Base-by-base conservation (phyloP, 208 protist genomes). In the Leishmania arabica region DNA sequence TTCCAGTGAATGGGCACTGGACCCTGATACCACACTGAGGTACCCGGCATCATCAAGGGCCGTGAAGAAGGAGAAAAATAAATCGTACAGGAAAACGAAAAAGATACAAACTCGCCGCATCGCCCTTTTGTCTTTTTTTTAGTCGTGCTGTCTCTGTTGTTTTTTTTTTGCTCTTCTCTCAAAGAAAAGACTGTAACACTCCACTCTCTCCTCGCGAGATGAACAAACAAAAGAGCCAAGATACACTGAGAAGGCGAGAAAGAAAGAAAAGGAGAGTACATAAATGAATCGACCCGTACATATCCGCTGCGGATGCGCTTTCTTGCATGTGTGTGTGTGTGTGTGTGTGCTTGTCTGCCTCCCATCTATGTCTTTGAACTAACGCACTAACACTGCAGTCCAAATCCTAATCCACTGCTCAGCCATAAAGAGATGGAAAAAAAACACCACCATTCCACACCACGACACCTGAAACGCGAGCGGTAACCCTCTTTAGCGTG, bases 1-100 rank as follows among this genome's bases (percentile, higher is more conserved):
- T 11, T n/a, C 60, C 60, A 37, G 24, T 4, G 60, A 40, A 21
- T 66, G 60, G n/a, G 60, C 8, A 66, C 60, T 66, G n/a, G 13
- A n/a, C n/a, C n/a, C n/a, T 66, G 60, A 37, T 66, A 66, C 9
- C 60, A 40, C 31, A n/a, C n/a, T 31, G 60, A 37, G 60, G 31
- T 66, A n/a, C 11, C n/a, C 60, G 60, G 60, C n/a, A 66, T 31
- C 58, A 31, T 19, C 60, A 66, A n/a, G 31, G 27, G 60, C 60
- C 60, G 31, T 66, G 42, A 77, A 82, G 40, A 82, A 82, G 77
- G 62, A 84, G 54, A 75, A 71, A 78, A 80, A 75, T 60, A 84
- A 69, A 77, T 76, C 80, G 81, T 80, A 84, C 75, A 84, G 81
- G 81, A 77, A 75, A 73, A 71, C 60, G 34, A 31, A 69, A 78